Evolutionary conservation across 2,329 filamentous ascomycete genomes (phyloP).

Genomic region (Apiospora koreana): DNA sequence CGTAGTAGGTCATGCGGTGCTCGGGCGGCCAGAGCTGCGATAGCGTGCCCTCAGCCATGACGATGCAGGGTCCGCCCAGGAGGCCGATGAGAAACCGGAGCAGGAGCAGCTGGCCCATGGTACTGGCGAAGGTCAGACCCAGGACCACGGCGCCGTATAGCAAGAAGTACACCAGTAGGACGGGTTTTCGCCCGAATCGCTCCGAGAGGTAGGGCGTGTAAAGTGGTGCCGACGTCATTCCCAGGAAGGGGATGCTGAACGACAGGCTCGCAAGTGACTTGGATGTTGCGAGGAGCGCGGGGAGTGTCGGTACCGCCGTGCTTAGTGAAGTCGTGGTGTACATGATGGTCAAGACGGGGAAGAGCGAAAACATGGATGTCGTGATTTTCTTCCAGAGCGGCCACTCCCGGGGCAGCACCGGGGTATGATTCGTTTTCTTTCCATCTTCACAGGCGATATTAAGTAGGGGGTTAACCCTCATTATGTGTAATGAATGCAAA

Average conservation of each 20-base stretch:
- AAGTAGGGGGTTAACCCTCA: background rate
- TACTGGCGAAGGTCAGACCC: conserved; percentile 31
- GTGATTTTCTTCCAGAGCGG: background rate
- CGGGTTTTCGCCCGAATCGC: conserved; percentile 38
- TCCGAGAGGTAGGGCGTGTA: conserved; percentile 25
- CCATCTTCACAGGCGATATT: background rate
- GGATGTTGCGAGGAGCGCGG: background rate
- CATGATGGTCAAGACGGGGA: background rate
- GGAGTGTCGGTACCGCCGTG: conserved; percentile 4
- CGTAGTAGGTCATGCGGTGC: conserved; percentile 34
- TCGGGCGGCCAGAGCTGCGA: conserved; percentile 34
- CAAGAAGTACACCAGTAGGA: conserved; percentile 35
- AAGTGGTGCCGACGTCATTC: conserved; percentile 13
- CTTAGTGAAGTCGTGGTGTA: conserved; percentile 12
- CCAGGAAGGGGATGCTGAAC: conserved; percentile 15
- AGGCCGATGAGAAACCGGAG: conserved; percentile 41
- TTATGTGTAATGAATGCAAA: background rate
- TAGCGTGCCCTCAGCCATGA: conserved; percentile 33
- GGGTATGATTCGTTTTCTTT: background rate
- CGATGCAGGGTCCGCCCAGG: conserved; percentile 28
- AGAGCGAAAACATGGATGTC: background rate
- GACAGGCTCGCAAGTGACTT: conserved; percentile 5
- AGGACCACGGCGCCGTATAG: conserved; percentile 43
- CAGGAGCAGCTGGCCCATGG: conserved; percentile 35
- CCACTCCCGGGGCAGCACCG: background rate